These are phyloP conservation scores for Aspergillus pseudoglaucus DNA, from an alignment of 2,329 filamentous ascomycete species.

Conservation along the genomic window DNA sequence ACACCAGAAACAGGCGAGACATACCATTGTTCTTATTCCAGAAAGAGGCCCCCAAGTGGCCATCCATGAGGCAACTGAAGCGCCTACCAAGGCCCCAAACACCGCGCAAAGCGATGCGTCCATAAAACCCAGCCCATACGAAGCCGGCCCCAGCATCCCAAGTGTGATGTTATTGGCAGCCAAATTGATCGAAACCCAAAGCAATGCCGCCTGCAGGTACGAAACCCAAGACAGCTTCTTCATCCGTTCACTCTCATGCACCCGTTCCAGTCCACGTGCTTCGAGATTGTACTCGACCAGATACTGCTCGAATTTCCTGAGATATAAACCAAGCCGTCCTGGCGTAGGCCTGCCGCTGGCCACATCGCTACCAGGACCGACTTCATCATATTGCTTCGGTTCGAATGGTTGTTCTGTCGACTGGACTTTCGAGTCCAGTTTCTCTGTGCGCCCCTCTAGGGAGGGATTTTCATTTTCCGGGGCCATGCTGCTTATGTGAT, in stretches of 20 bases:
- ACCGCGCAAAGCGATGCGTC: slow-evolving; percentile 53
- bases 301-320: slow-evolving; percentile 33
- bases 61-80: slow-evolving; percentile 52
- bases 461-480: slow-evolving; percentile 22
- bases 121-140: slow-evolving; percentile 53
- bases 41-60: slow-evolving; percentile 56
- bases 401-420: slow-evolving; percentile 8
- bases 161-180: slow-evolving; percentile 59
- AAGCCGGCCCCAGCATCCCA: slow-evolving; percentile 56
- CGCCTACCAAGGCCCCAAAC: slow-evolving; percentile 52
- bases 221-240: slow-evolving; percentile 45
- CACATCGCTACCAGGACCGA: slow-evolving; percentile 1
- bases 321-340: slow-evolving; percentile 23
- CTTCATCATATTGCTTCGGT: slow-evolving; percentile 9
- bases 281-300: slow-evolving; percentile 46
- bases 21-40: slow-evolving; percentile 56
- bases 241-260: slow-evolving; percentile 50
- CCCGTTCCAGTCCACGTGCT: slow-evolving; percentile 54
- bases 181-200: slow-evolving; percentile 59
- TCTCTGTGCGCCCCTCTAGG: slow-evolving; percentile 20
- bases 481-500: slow-evolving; percentile 25
- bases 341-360: slow-evolving; percentile 10
- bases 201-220: slow-evolving; percentile 50
- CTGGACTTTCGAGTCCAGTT: slow-evolving; percentile 11
- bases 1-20: slow-evolving; percentile 3